Base-by-base conservation (phyloP, 805 yeast species). In the Starmera quercuum region DNA sequence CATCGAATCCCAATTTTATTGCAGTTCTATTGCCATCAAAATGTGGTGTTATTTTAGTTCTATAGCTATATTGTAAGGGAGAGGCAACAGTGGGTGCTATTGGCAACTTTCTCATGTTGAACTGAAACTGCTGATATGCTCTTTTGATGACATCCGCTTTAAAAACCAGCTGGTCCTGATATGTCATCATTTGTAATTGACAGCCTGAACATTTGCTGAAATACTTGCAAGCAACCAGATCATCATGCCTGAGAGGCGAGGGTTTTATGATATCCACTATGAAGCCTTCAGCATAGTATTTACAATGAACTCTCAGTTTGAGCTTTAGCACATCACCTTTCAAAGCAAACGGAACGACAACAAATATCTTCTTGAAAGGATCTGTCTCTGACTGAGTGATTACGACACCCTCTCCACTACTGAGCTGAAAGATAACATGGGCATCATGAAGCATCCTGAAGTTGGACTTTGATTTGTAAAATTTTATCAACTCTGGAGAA, bases 21-120 rank as follows among this genome's bases (percentile, higher is more conserved):
- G 29, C 11, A 29, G 50, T 44, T 26, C 46, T 50, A 73, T 71
- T 26, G 83, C 92, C 32, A 78, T 81, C 84, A 59, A 88, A 92
- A 59, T 90, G 98, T 1, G 98, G 98, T 1, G 98, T 92, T 24
- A 90, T 68, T 51, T 90, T 90, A 0, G 97, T 87, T 49, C 98
- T 68, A 59, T 90, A 90, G 27, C 66, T 63, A 52, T 71, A 83
- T 42, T 78, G 66, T 33, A 74, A 55, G 2, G 98, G 98, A 6
- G 95, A 83, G 3, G 74, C 72, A 26, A 78, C 73, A 0, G 94
- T 83, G 2, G 83, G 61, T 3, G 39, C 58, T 0, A 95, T 94
- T 14, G 83, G 58, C 16, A 61, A 46, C 0, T 51, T 53, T 5
- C 51, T 44, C 1, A 50, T 40, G 2, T 63, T 46, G 15, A 85